Base-by-base conservation (phyloP, 805 yeast species). In the Pichia cabralensis region DNA sequence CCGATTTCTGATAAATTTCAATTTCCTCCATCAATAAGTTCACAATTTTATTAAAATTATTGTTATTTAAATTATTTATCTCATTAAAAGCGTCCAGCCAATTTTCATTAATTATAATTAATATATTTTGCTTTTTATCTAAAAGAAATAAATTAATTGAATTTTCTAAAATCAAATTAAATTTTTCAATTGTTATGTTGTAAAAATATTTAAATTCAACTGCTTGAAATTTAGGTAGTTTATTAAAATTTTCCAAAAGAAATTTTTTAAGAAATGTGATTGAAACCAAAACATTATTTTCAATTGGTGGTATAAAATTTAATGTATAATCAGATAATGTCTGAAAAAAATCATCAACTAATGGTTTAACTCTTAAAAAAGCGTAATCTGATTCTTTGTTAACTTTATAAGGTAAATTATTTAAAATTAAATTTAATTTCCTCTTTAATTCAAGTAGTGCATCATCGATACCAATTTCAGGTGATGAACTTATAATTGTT, bases 261-360 rank as follows among this genome's bases (percentile, higher is more conserved):
- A 58, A 56, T 35, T 64, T 67, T 50, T 76, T 75, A 33, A 84
- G 64, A 47, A 80, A 81, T 31, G 63, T 67, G 30, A 85, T 61
- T 3, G 84, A 67, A 31, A 63, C 63, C 18, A 67, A 52, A 13
- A 71, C 57, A 46, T 72, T 72, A 17, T 61, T 41, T 48, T 78
- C 84, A 33, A 71, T 65, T 3, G 89, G 89, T 15, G 92, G 86
- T 40, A 84, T 60, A 46, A 77, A 79, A 46, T 71, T 73, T 38
- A 79, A 61, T 5, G 82, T 76, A 52, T 78, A 83, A 54, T 84
- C 95, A 13, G 81, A 72, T 35, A 85, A 60, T 16, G 83, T 74
- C 41, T 67, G 64, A 40, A 81, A 67, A 45, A 84, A 82, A 45
- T 80, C 92, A 39, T 71, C 70, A 41, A 82, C 67, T 38, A 63